phyloP scores from a whole-genome alignment of 1,284 basidiomycete species.

The Cutaneotrichosporon arboriforme region DNA sequence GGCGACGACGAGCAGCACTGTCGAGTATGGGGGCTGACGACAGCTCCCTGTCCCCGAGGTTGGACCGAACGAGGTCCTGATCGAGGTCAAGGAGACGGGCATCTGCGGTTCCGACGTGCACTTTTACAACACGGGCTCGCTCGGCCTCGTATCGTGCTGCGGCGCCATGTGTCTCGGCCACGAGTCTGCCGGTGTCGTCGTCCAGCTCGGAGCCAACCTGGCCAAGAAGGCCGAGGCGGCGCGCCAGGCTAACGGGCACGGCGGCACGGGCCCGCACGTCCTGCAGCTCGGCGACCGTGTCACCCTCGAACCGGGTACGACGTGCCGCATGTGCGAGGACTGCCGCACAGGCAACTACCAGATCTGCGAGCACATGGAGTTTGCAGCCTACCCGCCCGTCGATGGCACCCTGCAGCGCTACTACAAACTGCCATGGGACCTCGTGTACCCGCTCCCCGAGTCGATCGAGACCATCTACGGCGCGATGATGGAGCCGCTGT shows the following conservation, averaged over 20 bases:
- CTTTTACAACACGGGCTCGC: conserved; percentile 42
- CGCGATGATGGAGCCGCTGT: conserved; percentile 80
- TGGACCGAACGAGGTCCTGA: conserved; percentile 65
- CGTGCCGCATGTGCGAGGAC: conserved; percentile 45
- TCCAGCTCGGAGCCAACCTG: conserved; percentile 35
- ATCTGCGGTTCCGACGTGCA: conserved; percentile 83
- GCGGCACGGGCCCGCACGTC: background rate
- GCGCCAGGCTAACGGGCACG: conserved; percentile 5
- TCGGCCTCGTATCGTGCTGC: conserved; percentile 34
- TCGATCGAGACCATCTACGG: conserved; percentile 50
- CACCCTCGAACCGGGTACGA: conserved; percentile 57
- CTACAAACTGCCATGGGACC: conserved; percentile 39
- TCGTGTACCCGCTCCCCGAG: conserved; percentile 46
- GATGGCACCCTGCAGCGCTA: conserved; percentile 43
- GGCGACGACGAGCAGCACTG: no score
- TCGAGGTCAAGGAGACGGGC: conserved; percentile 88
- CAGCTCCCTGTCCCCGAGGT: conserved; percentile 1
- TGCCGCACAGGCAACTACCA: conserved; percentile 68
- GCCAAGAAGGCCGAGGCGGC: conserved; percentile 23
- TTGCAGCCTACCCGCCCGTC: conserved; percentile 44
- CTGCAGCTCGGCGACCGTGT: conserved; percentile 44
- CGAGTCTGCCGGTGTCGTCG: conserved; percentile 43
- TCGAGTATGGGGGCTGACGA: no score
- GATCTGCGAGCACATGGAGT: conserved; percentile 47
- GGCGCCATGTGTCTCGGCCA: conserved; percentile 47